Evolutionary conservation across 2,329 filamentous ascomycete genomes (phyloP).

Genomic region (Arthrobotrys conoides): DNA sequence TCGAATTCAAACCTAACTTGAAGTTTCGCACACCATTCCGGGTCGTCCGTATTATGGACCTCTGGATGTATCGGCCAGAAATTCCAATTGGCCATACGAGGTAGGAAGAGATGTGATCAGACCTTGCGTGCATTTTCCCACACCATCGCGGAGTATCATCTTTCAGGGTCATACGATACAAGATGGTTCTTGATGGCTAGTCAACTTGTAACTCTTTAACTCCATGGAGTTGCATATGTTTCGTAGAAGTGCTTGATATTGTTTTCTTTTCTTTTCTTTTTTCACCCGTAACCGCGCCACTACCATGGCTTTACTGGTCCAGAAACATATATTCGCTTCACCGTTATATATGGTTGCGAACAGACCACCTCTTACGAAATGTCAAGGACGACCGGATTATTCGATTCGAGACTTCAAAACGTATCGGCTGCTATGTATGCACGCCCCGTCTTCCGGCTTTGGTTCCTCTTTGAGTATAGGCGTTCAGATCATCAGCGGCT

Average conservation of each 20-base stretch:
- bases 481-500: conserved; percentile 6
- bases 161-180: conserved; percentile 30
- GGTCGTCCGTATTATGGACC: conserved; percentile 13
- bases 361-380: conserved; percentile 34
- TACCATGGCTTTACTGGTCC: conserved; percentile 47
- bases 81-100: conserved; percentile 38
- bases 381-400: conserved; percentile 29
- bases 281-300: conserved; percentile 37
- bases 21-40: conserved; percentile 39
- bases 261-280: not conserved
- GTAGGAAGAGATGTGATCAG: conserved; percentile 45
- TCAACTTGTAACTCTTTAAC: conserved; percentile 25
- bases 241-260: conserved; percentile 6
- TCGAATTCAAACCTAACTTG: conserved; percentile 6
- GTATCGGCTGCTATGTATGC: conserved; percentile 8
- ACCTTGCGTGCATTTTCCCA: conserved; percentile 55
- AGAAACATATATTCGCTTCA: conserved; percentile 61
- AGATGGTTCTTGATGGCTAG: conserved; percentile 14
- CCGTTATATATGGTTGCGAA: conserved; percentile 52
- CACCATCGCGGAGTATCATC: conserved; percentile 26
- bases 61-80: conserved; percentile 51
- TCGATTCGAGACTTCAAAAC: conserved; percentile 27
- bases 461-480: conserved; percentile 42
- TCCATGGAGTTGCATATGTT: conserved; percentile 14
- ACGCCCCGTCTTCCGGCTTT: conserved; percentile 44